Conservation (phyloP, 2,329 filamentous ascomycete genomes). For the Aspergillus sojae region DNA sequence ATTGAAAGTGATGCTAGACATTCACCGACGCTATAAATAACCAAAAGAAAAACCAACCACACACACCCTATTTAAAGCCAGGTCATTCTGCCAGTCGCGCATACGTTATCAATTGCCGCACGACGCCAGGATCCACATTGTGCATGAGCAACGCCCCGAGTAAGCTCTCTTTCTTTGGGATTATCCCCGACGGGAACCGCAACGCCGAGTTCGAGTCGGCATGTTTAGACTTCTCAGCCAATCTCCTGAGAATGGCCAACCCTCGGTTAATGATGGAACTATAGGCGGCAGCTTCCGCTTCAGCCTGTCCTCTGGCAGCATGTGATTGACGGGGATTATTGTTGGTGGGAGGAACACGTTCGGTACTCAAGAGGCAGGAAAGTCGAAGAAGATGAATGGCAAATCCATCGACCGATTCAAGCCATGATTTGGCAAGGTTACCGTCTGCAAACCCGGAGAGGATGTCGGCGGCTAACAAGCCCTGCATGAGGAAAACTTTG, state of each 20-base stretch:
- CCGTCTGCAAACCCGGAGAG: conserved; percentile 76
- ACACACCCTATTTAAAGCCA: conserved; percentile 13
- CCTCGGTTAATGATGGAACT: conserved; percentile 66
- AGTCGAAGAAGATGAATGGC: conserved; percentile 77
- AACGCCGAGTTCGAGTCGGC: conserved; percentile 54
- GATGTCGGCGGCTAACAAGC: conserved; percentile 86
- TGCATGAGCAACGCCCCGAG: conserved; percentile 69
- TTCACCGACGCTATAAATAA: conserved; percentile 24
- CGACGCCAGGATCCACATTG: conserved; percentile 63
- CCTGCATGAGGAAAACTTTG: conserved; percentile 90
- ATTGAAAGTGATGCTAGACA: conserved; percentile 14
- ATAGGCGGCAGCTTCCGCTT: conserved; percentile 46
- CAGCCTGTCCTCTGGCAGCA: conserved; percentile 37
- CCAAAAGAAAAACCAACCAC: conserved; percentile 17
- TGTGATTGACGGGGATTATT: conserved; percentile 39
- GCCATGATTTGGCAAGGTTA: conserved; percentile 75
- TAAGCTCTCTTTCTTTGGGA: conserved; percentile 69
- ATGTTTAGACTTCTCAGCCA: conserved; percentile 67
- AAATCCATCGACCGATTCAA: conserved; percentile 81
- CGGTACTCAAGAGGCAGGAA: conserved; percentile 69
- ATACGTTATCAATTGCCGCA: conserved; percentile 70
- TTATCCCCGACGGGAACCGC: conserved; percentile 60
- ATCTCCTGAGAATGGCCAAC: conserved; percentile 66
- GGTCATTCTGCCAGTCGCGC: conserved; percentile 55
- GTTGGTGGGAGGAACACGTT: conserved; percentile 52